phyloP scores from a whole-genome alignment of 768 basidiomycete genomes.

The Tylopilus sp. region DNA sequence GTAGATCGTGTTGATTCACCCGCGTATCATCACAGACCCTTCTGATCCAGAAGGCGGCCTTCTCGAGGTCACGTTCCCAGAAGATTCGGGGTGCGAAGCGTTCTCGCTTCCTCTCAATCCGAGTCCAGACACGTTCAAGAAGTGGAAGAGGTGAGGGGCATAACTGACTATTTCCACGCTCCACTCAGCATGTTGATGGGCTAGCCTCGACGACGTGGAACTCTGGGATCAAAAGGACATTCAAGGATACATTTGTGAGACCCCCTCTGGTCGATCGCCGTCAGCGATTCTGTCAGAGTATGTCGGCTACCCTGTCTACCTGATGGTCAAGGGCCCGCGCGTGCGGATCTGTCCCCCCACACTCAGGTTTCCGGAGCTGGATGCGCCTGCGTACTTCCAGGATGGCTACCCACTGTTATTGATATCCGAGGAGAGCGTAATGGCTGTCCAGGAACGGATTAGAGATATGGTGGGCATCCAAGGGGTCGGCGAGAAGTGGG shows the following conservation, averaged over 20 bases:
- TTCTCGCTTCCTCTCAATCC: constrained; percentile 63
- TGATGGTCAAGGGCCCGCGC: constrained; percentile 64
- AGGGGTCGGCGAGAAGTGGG: constrained; percentile 53
- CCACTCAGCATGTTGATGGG: neutral
- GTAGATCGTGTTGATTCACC: constrained; percentile 67
- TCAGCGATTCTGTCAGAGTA: constrained; percentile 59
- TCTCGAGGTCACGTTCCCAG: constrained; percentile 58
- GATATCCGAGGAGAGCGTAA: constrained; percentile 63
- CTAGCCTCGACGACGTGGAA: constrained; percentile 52
- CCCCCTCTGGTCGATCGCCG: constrained; percentile 40
- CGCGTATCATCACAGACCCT: constrained; percentile 48
- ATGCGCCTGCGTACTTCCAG: constrained; percentile 57
- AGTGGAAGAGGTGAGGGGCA: constrained; percentile 62
- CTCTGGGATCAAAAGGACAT: constrained; percentile 47
- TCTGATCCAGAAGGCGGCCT: constrained; percentile 43
- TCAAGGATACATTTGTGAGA: constrained; percentile 66
- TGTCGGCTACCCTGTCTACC: constrained; percentile 56
- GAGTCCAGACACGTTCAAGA: constrained; percentile 40
- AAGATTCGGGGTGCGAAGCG: constrained; percentile 50
- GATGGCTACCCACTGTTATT: constrained; percentile 71
- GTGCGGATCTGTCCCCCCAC: constrained; percentile 53
- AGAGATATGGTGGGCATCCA: constrained; percentile 45
- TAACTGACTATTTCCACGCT: too few species aligned
- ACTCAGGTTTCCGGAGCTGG: constrained; percentile 51
- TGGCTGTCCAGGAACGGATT: constrained; percentile 46